Evolutionary conservation across 495 filamentous ascomycete species (phyloP).

Genomic region (Platismatia glauca): DNA sequence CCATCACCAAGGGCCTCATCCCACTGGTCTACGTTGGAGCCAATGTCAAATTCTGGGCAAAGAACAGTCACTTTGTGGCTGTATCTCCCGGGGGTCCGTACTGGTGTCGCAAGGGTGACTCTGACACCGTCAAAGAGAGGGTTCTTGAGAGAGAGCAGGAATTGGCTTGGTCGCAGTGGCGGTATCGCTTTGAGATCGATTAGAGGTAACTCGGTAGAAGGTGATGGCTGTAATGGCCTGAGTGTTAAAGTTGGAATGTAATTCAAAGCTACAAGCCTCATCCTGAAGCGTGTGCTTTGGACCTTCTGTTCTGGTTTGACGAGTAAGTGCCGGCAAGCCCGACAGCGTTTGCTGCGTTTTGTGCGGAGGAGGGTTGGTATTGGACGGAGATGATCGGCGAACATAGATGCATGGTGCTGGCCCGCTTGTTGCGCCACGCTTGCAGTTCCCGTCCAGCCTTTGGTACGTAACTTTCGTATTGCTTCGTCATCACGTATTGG

Average conservation of each 20-base stretch:
- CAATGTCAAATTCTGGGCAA: constrained; percentile 90
- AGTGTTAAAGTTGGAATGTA: constrained; percentile 76
- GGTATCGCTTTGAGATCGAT: constrained; percentile 44
- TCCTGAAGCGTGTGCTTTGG: constrained; percentile 73
- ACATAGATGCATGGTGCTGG: constrained; percentile 39
- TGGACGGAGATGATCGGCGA: constrained; percentile 63
- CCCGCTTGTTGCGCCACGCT: constrained; percentile 45
- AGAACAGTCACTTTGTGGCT: constrained; percentile 78
- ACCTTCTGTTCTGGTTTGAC: constrained; percentile 90
- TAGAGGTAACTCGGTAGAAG: constrained; percentile 24
- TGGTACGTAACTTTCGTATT: constrained; percentile 37
- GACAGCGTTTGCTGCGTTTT: constrained; percentile 87
- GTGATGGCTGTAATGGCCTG: constrained; percentile 47
- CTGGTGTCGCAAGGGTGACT: constrained; percentile 79
- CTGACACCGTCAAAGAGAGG: constrained; percentile 85
- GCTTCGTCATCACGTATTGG: constrained; percentile 41
- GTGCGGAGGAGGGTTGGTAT: constrained; percentile 73
- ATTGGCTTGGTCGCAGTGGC: constrained; percentile 65
- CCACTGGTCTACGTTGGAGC: constrained; percentile 91
- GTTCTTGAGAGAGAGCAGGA: constrained; percentile 82
- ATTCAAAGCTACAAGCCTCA: constrained; percentile 77
- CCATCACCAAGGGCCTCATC: constrained; percentile 67
- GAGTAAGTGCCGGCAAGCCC: constrained; percentile 87
- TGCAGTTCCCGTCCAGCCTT: constrained; percentile 47
- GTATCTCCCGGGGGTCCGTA: constrained; percentile 68